phyloP scores from a whole-genome alignment of 345 rosid species.

The Salix suchowensis region DNA sequence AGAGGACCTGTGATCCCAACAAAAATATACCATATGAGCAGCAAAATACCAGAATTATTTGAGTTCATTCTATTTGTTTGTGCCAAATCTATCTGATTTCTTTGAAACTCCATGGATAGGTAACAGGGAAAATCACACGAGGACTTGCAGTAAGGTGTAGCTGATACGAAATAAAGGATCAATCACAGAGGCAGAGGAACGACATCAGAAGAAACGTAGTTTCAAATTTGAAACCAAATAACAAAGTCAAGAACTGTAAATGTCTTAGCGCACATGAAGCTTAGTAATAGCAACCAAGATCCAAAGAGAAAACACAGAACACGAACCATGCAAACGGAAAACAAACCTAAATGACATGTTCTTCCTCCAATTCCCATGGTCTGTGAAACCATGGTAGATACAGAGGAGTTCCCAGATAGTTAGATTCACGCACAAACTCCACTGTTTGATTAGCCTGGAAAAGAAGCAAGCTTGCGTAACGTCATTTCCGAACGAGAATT shows the following conservation, averaged over 20 bases:
- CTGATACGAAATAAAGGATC: not conserved
- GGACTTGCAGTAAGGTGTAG: no score
- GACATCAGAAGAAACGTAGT: not conserved
- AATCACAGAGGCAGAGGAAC: not conserved
- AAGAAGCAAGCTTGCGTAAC: constrained; percentile 38
- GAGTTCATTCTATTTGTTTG: no score
- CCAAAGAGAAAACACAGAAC: not conserved
- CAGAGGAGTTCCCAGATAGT: constrained; percentile 19
- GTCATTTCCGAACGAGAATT: constrained; percentile 22
- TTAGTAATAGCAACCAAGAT: not conserved
- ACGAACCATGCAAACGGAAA: not conserved
- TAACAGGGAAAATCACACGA: not conserved
- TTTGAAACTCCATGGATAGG: no score
- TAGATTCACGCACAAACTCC: constrained; percentile 81
- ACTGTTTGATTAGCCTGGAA: constrained; percentile 6
- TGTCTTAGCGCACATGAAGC: not conserved
- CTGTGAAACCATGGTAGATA: not conserved
- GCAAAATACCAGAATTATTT: no score
- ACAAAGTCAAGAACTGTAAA: not conserved
- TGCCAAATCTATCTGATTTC: no score
- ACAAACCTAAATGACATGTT: not conserved
- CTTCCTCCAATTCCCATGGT: not conserved
- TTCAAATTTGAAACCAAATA: not conserved
- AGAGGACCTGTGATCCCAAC: no score
- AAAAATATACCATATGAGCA: no score